Evolutionary conservation across 2,329 filamentous ascomycete genomes (phyloP), one percentile per base, ranked within the genome.

Genomic region (Rutstroemia sydowiana): DNA sequence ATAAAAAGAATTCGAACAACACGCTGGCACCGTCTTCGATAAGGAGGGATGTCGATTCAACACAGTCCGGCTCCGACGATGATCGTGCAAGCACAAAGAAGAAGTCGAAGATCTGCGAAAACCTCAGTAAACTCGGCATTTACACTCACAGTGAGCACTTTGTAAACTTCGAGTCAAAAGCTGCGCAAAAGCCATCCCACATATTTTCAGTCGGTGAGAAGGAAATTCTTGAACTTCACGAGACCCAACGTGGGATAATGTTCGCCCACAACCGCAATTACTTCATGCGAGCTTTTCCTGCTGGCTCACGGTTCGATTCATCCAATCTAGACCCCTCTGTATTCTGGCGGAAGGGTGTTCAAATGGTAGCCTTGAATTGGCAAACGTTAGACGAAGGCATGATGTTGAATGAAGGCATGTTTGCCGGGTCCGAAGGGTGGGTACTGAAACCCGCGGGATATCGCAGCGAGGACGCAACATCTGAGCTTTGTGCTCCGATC

Each of bases 351-450:
- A 84, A 88, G 58, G 91, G 91, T 13, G 85, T 95, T 3, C 91
- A 96, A 68, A 85, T 96, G 60, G 89, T 95, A 1, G 91, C 91
- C 0, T 73, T 97, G 55, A 96, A 96, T 70, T 97, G 91, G 88
- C 91, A 97, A 69, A 85, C 84, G 55, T 84, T 87, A 68, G 90
- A 96, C 63, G 85, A 88, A 60, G 90, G 88, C 30, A 95, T 95
- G 84, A 96, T 96, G 92, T 77, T 95, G 13, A 96, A 96, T 65
- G 84, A 93, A 64, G 91, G 82, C 60, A 93, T 95, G 88, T 95
- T 95, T 68, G 78, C 82, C 1, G 87, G 82, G 9, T 85, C 87
- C 46, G 73, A 79, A 39, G 91, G 92, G 37, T 96, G 88, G 87
- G 81, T 91, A 2, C 75, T 93, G 55, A 96, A 96, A 69, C 90